Percentiles rank a stretch among this genome's conserved stretches.
Evolutionary conservation across 345 rosid genomes (phyloP).

Genomic region (Angophora floribunda): DNA sequence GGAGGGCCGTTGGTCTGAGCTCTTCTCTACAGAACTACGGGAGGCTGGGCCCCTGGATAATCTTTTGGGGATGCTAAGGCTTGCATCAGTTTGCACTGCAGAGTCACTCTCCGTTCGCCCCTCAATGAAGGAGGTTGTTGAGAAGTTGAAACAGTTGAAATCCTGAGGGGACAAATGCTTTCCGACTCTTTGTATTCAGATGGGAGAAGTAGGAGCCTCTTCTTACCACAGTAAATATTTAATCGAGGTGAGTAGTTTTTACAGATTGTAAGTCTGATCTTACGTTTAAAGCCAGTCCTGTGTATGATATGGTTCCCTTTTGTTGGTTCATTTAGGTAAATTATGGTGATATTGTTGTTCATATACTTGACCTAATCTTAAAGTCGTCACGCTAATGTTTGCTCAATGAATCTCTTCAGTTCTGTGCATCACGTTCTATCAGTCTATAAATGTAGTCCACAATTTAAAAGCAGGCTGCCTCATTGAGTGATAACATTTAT

Average conservation of each 20-base stretch:
- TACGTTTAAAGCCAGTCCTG: neutral
- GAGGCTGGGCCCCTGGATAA: conserved; percentile 39
- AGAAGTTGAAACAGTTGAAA: conserved; percentile 43
- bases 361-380: neutral
- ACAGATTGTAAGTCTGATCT: neutral
- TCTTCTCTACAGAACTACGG: conserved; percentile 41
- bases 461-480: neutral
- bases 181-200: neutral
- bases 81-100: conserved; percentile 46
- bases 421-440: neutral
- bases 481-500: neutral
- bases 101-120: conserved; percentile 45
- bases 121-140: conserved; percentile 48
- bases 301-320: neutral
- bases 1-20: conserved; percentile 38
- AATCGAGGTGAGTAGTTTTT: neutral
- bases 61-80: conserved; percentile 32
- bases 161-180: conserved; percentile 1
- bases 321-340: neutral
- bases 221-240: neutral
- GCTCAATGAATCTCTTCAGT: neutral
- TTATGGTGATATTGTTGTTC: neutral
- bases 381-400: neutral
- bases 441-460: neutral
- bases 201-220: neutral